Conservation (phyloP, 768 basidiomycete genomes). For the Suillus spraguei region DNA sequence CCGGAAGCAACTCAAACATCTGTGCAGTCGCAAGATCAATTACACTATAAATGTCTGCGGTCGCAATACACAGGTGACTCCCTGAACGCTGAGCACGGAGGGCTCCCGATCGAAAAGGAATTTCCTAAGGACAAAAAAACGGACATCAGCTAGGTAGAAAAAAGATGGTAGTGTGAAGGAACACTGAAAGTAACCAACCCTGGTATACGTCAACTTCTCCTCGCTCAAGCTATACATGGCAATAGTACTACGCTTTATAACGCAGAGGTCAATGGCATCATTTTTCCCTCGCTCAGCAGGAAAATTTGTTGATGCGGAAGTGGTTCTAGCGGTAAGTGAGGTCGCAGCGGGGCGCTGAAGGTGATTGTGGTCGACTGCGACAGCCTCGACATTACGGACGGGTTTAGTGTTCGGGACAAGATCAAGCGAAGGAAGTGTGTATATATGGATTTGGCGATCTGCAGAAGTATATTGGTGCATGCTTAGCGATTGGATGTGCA, state of each 20-base stretch:
- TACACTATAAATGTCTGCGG: conserved; percentile 71
- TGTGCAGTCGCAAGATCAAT: conserved; percentile 77
- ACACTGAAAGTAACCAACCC: conserved; percentile 41
- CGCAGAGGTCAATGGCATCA: conserved; percentile 69
- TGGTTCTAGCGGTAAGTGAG: conserved; percentile 37
- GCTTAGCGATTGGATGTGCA: neutral
- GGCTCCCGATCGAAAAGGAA: conserved; percentile 63
- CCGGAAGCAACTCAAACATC: conserved; percentile 72
- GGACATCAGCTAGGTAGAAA: neutral
- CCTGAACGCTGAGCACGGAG: conserved; percentile 64
- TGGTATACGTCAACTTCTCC: conserved; percentile 62
- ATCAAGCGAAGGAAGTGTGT: conserved; percentile 80
- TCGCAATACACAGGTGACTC: conserved; percentile 71
- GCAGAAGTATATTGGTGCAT: conserved; percentile 11
- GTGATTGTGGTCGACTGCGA: conserved; percentile 83
- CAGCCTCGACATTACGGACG: conserved; percentile 75
- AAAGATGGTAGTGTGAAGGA: neutral
- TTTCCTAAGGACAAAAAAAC: conserved; percentile 50
- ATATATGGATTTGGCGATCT: conserved; percentile 76
- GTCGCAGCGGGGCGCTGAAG: conserved; percentile 51
- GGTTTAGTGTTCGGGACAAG: conserved; percentile 70
- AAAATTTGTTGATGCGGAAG: neutral
- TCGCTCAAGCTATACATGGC: conserved; percentile 62
- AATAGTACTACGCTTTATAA: conserved; percentile 69
- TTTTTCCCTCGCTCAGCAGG: conserved; percentile 21